Conservation (phyloP, 768 basidiomycete genomes). For the Pleurotus pulmonarius region DNA sequence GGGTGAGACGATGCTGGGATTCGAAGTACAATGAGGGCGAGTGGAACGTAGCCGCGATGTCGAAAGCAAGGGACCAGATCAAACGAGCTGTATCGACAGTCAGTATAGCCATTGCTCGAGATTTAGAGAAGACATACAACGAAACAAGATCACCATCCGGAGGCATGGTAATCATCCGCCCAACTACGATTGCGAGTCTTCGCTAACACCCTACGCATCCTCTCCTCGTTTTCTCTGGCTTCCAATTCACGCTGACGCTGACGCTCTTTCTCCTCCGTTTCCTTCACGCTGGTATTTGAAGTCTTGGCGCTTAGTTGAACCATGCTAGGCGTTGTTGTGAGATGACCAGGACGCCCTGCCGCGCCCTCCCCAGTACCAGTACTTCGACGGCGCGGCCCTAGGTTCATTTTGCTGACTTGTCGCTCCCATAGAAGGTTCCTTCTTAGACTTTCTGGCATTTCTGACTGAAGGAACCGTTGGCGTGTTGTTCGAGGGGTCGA, state of each 20-base stretch:
- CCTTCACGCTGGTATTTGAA: background rate
- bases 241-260: conserved; percentile 14
- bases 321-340: conserved; percentile 32
- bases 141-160: conserved; percentile 50
- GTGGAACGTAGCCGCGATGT: background rate
- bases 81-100: background rate
- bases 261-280: conserved; percentile 10
- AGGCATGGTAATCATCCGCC: conserved; percentile 63
- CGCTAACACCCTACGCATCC: conserved; percentile 42
- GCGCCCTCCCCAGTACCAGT: conserved; percentile 18
- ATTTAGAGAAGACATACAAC: no score
- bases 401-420: conserved; percentile 54
- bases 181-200: conserved; percentile 68
- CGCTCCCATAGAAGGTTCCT: conserved; percentile 81
- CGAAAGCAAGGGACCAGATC: background rate
- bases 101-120: background rate
- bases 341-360: conserved; percentile 21
- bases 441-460: conserved; percentile 81
- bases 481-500: conserved; percentile 86
- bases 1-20: background rate
- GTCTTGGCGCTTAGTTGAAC: conserved; percentile 38
- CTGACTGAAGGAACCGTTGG: conserved; percentile 77
- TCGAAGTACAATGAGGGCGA: background rate
- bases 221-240: conserved; percentile 36
- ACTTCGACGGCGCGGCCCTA: conserved; percentile 28